Conservation (phyloP, 192 early-diverging fungal genomes). For the Kappamyces sp. region DNA sequence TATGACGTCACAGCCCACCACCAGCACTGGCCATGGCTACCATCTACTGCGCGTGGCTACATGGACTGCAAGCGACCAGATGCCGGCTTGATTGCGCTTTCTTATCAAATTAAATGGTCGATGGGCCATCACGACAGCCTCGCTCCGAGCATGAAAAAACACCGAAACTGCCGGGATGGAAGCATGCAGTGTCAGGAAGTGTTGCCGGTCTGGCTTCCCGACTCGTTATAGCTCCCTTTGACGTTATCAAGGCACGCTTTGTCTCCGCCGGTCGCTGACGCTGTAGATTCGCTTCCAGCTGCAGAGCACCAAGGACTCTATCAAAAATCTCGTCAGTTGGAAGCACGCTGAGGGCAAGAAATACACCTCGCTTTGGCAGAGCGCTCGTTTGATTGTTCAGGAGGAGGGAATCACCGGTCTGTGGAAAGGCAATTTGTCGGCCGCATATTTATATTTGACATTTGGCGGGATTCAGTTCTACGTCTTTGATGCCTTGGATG, state of each 20-base stretch:
- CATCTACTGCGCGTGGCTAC: too few species aligned
- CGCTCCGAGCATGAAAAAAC: too few species aligned
- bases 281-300: conserved; percentile 8
- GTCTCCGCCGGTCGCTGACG: conserved; percentile 5
- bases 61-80: too few species aligned
- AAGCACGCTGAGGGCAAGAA: conserved; percentile 30
- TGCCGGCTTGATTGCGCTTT: too few species aligned
- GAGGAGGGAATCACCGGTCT: conserved; percentile 80
- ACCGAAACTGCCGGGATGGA: background rate
- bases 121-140: too few species aligned
- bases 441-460: conserved; percentile 85
- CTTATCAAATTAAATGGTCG: too few species aligned
- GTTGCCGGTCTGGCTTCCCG: conserved; percentile 61
- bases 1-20: too few species aligned
- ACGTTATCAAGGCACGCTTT: conserved; percentile 89
- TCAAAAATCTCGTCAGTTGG: background rate
- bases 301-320: background rate
- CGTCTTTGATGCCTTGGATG: conserved; percentile 52
- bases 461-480: conserved; percentile 88
- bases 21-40: too few species aligned
- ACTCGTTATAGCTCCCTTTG: conserved; percentile 83
- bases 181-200: conserved; percentile 51
- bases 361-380: conserved; percentile 60
- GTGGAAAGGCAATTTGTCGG: conserved; percentile 92
- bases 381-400: conserved; percentile 60